Base-by-base conservation (phyloP, 1,284 basidiomycete genomes). In the Trametes hirsuta region DNA sequence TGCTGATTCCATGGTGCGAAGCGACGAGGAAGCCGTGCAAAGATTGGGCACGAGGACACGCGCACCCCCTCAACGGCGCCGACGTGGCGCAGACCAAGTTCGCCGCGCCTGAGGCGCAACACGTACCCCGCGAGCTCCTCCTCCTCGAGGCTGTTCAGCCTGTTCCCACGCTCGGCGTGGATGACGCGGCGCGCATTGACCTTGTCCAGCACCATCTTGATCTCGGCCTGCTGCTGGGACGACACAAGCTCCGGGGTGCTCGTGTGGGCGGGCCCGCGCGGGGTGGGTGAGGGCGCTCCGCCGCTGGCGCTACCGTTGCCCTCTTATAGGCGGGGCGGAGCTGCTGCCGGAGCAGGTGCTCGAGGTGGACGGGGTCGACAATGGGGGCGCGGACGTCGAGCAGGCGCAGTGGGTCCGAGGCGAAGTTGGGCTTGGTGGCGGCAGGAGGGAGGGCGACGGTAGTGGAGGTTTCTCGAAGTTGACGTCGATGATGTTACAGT, bases 101-200 rank as follows among this genome's bases (percentile, higher is more conserved):
- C 47, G 11, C 77, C 76, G 37, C 65, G 58, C 52, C 64, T 61
- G 39, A 78, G 61, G 47, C 73, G 64, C 52, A 73, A 65, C 21
- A 71, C 66, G 39, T 69, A 70, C 21, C 77, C 76, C 14, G 59
- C 71, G 9, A 74, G 60, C n/a, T 66, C 69, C 65, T 79, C 77
- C 67, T 75, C 71, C 65, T 76, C 74, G 15, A 79, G 67, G 59
- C 69, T 74, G 57, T 76, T 72, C 48, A 75, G 59, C 44, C 73
- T 76, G 52, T 67, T 63, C 22, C 71, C 71, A 59, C 76, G 74
- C 61, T 79, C 76, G 25, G 71, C 63, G 53, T 77, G 74, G 42
- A 79, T 77, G 55, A 77, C 71, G 54, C 74, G 65, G 14, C 77
- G 71, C 48, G 76, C 76, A 56, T 77, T 77, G 55, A 79, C 73